phyloP scores from a whole-genome alignment of 768 basidiomycete genomes.

The Neoboletus subvelutipes region DNA sequence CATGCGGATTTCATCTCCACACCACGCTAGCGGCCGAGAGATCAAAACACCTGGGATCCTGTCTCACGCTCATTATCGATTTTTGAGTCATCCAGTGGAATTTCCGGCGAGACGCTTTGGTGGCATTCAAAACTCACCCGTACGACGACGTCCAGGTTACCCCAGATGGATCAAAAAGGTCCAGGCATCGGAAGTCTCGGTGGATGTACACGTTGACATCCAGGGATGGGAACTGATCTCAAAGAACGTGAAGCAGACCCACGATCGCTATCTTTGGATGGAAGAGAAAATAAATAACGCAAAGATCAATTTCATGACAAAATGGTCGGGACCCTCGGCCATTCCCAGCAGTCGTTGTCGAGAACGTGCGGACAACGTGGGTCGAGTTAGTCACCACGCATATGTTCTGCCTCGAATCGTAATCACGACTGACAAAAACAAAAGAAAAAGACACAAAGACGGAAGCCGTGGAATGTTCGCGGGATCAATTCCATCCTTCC shows the following conservation, averaged over 20 bases:
- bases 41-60: background rate
- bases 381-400: background rate
- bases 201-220: background rate
- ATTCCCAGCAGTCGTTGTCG: slow-evolving; percentile 5
- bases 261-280: slow-evolving; percentile 17
- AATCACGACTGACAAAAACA: background rate
- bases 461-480: slow-evolving; percentile 3
- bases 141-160: background rate
- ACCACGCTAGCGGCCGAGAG: background rate
- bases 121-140: background rate
- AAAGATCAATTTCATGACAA: slow-evolving; percentile 1
- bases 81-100: background rate
- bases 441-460: background rate
- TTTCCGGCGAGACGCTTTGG: background rate
- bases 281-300: background rate
- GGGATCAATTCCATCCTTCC: slow-evolving; percentile 11
- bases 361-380: slow-evolving; percentile 12
- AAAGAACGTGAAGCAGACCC: background rate
- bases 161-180: background rate
- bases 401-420: background rate
- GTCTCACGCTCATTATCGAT: slow-evolving; percentile 6
- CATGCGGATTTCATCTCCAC: slow-evolving; percentile 9
- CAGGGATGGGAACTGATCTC: slow-evolving; percentile 10
- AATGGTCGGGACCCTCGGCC: slow-evolving; percentile 3
- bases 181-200: background rate